Conservation (phyloP, 495 filamentous ascomycete species). For the Podospora didyma region DNA sequence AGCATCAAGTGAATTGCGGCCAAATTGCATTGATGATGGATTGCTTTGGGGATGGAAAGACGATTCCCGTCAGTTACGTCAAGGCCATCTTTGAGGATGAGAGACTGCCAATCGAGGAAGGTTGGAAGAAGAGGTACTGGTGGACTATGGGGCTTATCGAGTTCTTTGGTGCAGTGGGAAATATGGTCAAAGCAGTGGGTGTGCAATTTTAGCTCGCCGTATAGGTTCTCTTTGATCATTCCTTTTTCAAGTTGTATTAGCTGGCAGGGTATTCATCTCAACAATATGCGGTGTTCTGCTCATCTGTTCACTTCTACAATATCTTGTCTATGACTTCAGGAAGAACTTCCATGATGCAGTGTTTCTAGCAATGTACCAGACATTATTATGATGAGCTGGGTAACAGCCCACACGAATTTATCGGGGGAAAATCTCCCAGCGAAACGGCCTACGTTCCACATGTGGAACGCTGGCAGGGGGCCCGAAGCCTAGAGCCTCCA, state of each 20-base stretch:
- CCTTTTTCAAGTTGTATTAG: background rate
- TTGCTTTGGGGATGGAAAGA: constrained; percentile 3
- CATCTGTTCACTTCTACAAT: background rate
- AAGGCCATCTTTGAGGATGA: constrained; percentile 5
- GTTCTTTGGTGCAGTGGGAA: background rate
- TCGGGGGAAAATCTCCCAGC: background rate
- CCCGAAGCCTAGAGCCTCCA: background rate
- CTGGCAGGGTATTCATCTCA: background rate
- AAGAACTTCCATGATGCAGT: background rate
- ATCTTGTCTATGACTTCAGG: background rate
- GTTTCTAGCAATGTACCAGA: background rate
- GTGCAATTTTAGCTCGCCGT: background rate
- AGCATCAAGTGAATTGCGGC: constrained; percentile 1
- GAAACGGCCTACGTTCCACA: background rate
- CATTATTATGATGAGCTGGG: background rate
- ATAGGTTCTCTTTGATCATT: background rate
- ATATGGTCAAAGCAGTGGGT: background rate
- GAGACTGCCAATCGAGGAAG: constrained; percentile 4
- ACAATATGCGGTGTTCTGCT: background rate
- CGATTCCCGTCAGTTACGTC: background rate
- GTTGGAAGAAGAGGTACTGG: constrained; percentile 4
- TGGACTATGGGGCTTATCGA: constrained; percentile 5
- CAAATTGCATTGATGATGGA: constrained; percentile 1
- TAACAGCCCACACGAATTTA: background rate
- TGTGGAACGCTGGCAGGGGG: background rate